Evolutionary conservation across 73 alveolate genomes (phyloP), one percentile per base, ranked within the genome.

Genomic region (Paramecium sexaurelia): DNA sequence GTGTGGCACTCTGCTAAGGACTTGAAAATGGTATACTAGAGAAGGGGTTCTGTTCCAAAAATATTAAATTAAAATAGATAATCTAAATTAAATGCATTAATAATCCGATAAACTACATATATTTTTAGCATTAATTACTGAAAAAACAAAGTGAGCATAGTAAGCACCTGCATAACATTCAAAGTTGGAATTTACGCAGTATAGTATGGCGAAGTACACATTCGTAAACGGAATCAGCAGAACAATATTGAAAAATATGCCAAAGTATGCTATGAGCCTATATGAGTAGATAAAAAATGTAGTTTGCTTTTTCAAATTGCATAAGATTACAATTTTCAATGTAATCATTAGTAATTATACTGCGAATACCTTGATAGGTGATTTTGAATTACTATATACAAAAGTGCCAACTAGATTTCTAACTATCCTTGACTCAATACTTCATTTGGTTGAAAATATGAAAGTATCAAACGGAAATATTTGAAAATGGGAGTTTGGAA

Each of bases 381-480:
- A 66, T 66, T 17, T 66, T 66, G 39, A 24, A 66, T 66, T 66
- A 66, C 84, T 66, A 66, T 33, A 10, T 33, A 66, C 11, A 32
- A 66, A 15, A 33, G 45, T 27, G 84, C 39, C 13, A 66, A 66
- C 51, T 29, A 66, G 5, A 27, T 29, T 66, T 66, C 45, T 27
- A 66, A 19, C 24, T 66, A 20, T 66, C 39, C 39, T 27, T 73
- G 13, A 4, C 43, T 10, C 11, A 73, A 17, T 9, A 73, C 57
- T 3, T 36, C 33, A 36, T 73, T 73, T 17, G 27, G 36, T 20
- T 73, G 17, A 17, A 73, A 73, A 39, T 73, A 73, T 17, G 55
- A 73, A 9, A 36, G 55, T 17, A 73, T 73, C 26, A 73, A 11
- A n/a, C 57, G 57, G 56, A 73, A 73, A 73, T 73, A 73, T 73